Base-by-base conservation (phyloP, 2,329 filamentous ascomycete genomes). In the Periconia macrospinosa region DNA sequence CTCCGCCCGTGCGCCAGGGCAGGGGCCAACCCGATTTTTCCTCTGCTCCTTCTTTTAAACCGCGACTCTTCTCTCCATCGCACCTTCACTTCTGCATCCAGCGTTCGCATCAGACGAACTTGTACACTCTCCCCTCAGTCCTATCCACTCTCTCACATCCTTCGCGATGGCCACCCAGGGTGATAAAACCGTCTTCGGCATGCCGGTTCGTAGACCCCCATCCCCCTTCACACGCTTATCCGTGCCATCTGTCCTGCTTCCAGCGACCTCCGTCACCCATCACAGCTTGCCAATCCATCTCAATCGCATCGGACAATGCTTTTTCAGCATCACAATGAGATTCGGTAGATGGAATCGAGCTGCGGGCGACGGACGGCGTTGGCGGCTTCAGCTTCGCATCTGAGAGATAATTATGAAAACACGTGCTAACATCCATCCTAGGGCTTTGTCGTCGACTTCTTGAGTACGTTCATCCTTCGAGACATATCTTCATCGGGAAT, bases 371-470 rank as follows among this genome's bases (percentile, higher is more conserved):
- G 60, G 55, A 23, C 47, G 43, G 40, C 40, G 61, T 44, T 52
- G 57, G 53, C 45, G 35, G 48, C 56, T 41, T 52, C 53, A 55
- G 61, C 60, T 52, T 43, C 42, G 56, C 55, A 47, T 45, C 30
- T 64, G 52, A 52, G 49, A 52, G 56, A 56, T 57, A 57, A 53
- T 54, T 37, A 3, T 41, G 49, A 27, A 45, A 61, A 59, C 62
- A 56, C 47, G 45, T 53, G 58, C 69, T 72, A 70, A 72, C 62
- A 45, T 57, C 14, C 30, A 47, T 37, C 58, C 63, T 74, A 95
- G 88, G 90, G 91, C 79, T 97, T 97, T 86, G 76, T 97, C 78
- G 91, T 95, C 77, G 93, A 97, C 85, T 97, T 97, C 87, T 78
- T 97, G 87, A 97, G 92, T 96, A 96, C 76, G 92, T 94, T 60